Evolutionary conservation across 192 early-diverging fungal genomes (phyloP).

Genomic region (Tieghemiomyces parasiticus): DNA sequence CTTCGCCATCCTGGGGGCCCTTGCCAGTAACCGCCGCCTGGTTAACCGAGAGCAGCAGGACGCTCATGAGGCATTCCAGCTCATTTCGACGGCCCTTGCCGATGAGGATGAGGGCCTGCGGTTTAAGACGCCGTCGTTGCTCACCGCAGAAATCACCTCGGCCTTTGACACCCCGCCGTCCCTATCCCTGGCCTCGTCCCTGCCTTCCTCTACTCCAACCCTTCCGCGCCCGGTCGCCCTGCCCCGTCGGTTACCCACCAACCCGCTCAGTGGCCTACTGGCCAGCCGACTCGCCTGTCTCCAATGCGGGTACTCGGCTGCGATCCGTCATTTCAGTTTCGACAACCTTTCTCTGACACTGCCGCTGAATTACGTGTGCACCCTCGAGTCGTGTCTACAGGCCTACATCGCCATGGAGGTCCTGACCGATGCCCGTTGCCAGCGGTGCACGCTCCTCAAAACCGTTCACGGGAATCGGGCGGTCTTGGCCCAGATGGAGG

Average conservation of each 20-base stretch:
- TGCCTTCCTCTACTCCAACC: too few relatives aligned
- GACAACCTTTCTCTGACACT: conserved; percentile 51
- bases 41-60: conserved; percentile 69
- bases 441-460: conserved; percentile 36
- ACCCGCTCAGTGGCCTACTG: conserved; percentile 34
- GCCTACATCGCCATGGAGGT: conserved; percentile 48
- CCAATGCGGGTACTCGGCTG: conserved; percentile 56
- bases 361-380: conserved; percentile 34
- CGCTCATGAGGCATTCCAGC: conserved; percentile 77
- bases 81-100: conserved; percentile 54
- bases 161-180: too few relatives aligned
- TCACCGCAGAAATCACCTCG: not conserved
- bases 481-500: conserved; percentile 18
- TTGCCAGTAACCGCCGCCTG: conserved; percentile 36
- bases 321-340: conserved; percentile 55
- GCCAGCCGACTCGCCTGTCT: conserved; percentile 55
- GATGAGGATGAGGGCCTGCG: conserved; percentile 32
- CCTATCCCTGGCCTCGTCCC: too few relatives aligned
- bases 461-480: conserved; percentile 24
- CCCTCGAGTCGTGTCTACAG: conserved; percentile 44
- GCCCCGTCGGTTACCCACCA: conserved; percentile 7
- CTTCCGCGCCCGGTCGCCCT: not conserved
- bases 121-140: not conserved
- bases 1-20: conserved; percentile 38
- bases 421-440: conserved; percentile 49